Percentiles rank a stretch among this genome's conserved stretches.
Evolutionary conservation across 352 stramenopile genomes (phyloP).

Genomic region (Phytophthora boehmeriae): DNA sequence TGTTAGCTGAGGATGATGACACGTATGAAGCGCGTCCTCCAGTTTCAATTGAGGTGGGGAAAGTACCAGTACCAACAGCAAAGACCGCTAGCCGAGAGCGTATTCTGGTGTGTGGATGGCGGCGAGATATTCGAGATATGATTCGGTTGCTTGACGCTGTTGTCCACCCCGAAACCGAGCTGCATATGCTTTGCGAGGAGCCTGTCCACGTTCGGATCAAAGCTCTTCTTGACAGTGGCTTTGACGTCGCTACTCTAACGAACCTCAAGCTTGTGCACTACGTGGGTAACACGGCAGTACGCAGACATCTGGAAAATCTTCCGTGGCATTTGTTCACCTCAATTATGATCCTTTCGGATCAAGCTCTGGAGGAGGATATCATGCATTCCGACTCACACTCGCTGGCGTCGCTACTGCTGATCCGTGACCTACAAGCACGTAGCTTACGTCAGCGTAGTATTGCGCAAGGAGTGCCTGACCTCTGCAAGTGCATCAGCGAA

Average conservation of each 20-base stretch:
- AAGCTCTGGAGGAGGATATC: constrained; percentile 74
- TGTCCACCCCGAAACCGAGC: constrained; percentile 59
- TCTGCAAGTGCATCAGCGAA: constrained; percentile 84
- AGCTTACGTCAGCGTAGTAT: background rate
- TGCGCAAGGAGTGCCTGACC: constrained; percentile 20
- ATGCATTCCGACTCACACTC: constrained; percentile 90
- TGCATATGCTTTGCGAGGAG: constrained; percentile 87
- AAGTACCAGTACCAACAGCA: constrained; percentile 23
- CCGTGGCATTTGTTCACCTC: constrained; percentile 77
- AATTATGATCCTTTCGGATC: constrained; percentile 84
- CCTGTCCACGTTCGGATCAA: constrained; percentile 66
- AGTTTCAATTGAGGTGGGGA: constrained; percentile 41
- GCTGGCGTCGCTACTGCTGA: constrained; percentile 81
- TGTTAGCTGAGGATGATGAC: constrained; percentile 89
- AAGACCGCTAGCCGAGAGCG: constrained; percentile 49
- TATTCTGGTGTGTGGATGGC: constrained; percentile 90
- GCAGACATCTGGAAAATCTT: constrained; percentile 68
- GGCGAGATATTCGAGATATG: constrained; percentile 90
- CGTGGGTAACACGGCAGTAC: constrained; percentile 81
- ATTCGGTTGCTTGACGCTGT: constrained; percentile 83
- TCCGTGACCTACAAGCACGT: constrained; percentile 75
- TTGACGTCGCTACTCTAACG: constrained; percentile 50
- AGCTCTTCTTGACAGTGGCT: constrained; percentile 59
- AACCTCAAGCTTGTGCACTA: constrained; percentile 74
- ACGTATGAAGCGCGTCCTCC: constrained; percentile 77